phyloP scores from a whole-genome alignment of 768 basidiomycete species.

The Mycena galericulata region DNA sequence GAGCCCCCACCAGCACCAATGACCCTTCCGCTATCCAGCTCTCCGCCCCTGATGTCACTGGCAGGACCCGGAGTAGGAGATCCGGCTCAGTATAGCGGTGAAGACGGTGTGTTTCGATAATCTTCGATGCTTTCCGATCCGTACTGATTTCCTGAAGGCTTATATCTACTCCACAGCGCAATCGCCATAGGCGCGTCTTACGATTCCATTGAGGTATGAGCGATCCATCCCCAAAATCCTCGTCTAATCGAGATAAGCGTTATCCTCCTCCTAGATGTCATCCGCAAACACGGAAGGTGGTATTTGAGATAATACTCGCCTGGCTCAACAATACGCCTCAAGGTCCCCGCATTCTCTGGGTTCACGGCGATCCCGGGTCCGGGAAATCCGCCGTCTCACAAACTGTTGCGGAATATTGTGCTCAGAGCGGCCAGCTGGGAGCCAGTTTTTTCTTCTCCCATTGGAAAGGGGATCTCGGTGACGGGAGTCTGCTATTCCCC shows the following conservation, averaged over 20 bases:
- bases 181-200: constrained; percentile 34
- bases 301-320: constrained; percentile 30
- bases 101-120: constrained; percentile 19
- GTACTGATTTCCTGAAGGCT: constrained; percentile 17
- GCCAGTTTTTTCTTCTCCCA: constrained; percentile 37
- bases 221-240: too few species aligned
- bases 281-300: constrained; percentile 35
- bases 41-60: background rate
- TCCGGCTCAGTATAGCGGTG: constrained; percentile 10
- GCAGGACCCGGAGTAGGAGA: background rate
- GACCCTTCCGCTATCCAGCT: background rate
- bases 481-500: constrained; percentile 26
- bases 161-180: constrained; percentile 31
- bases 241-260: too few species aligned
- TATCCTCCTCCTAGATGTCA: constrained; percentile 35
- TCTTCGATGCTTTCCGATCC: background rate
- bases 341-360: constrained; percentile 34
- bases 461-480: constrained; percentile 22
- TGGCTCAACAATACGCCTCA: constrained; percentile 27
- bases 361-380: constrained; percentile 20
- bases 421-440: constrained; percentile 32
- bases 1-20: background rate
- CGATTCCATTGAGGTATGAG: constrained; percentile 35
- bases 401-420: constrained; percentile 35
- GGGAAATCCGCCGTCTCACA: constrained; percentile 32